Evolutionary conservation across 176 grass and related monocot species (phyloP).

Genomic region (Avena eriantha): DNA sequence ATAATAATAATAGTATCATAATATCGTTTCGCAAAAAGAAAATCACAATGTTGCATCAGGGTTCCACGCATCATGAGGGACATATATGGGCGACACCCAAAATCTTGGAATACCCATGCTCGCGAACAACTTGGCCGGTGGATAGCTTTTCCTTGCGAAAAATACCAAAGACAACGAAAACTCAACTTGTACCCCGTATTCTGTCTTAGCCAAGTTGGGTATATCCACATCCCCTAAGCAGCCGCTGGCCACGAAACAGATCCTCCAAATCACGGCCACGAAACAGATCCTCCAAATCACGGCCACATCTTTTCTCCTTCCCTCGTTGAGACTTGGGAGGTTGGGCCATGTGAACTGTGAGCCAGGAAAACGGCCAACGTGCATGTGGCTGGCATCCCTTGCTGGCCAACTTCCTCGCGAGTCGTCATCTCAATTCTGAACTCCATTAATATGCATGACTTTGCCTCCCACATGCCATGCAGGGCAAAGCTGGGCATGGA

Average conservation of each 20-base stretch:
- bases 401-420: not conserved
- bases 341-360: not conserved
- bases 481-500: not conserved
- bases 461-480: slow-evolving; percentile 29
- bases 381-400: slow-evolving; percentile 11
- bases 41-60: not conserved
- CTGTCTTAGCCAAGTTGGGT: not conserved
- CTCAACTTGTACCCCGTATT: not conserved
- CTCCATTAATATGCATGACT: slow-evolving; percentile 4
- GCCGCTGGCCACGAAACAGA: slow-evolving; percentile 26
- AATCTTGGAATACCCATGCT: not conserved
- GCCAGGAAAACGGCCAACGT: not conserved
- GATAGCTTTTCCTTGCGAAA: no score
- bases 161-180: not conserved
- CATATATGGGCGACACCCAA: not conserved
- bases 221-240: not conserved
- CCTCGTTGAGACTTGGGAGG: not conserved
- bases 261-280: slow-evolving; percentile 28
- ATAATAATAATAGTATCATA: no score
- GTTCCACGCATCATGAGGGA: not conserved
- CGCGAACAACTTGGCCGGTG: not conserved
- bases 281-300: slow-evolving; percentile 33
- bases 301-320: slow-evolving; percentile 21
- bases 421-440: not conserved
- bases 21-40: no score